Evolutionary conservation across 495 filamentous ascomycete genomes (phyloP).

Genomic region (Daldinia bambusicola): DNA sequence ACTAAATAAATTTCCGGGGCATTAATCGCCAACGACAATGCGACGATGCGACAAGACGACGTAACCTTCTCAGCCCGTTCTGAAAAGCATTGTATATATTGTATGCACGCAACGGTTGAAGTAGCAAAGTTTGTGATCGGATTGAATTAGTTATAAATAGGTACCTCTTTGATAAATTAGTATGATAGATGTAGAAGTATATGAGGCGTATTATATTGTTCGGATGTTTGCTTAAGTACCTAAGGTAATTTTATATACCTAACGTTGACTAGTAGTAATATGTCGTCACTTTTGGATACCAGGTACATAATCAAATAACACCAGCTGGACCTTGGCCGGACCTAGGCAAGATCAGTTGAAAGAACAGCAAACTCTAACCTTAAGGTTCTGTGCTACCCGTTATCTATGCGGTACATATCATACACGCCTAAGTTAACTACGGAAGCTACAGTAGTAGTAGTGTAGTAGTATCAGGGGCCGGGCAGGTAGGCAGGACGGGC

Average conservation of each 20-base stretch:
- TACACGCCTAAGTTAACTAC: neutral
- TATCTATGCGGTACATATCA: neutral
- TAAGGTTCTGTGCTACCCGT: slow-evolving; percentile 12
- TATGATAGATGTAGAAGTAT: neutral
- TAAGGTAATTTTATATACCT: neutral
- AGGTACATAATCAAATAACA: neutral
- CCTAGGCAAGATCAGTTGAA: slow-evolving; percentile 18
- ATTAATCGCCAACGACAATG: slow-evolving; percentile 20
- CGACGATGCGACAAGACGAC: neutral
- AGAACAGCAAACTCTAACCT: slow-evolving; percentile 4
- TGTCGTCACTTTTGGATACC: neutral
- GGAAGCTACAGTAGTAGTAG: no score
- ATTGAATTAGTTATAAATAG: no score
- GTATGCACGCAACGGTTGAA: neutral
- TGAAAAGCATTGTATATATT: neutral
- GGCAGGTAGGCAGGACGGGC: slow-evolving; percentile 4
- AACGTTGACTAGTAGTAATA: neutral
- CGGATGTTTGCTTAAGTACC: neutral
- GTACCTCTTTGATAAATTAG: no score
- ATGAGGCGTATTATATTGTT: neutral
- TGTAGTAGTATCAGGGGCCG: neutral
- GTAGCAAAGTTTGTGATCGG: neutral
- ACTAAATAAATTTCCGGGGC: slow-evolving; percentile 40
- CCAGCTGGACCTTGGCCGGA: slow-evolving; percentile 1
- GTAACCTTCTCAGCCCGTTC: neutral